Percentiles rank a stretch among this genome's conserved stretches.
Conservation (phyloP, 768 basidiomycete genomes). For the Phylloporus sp. region DNA sequence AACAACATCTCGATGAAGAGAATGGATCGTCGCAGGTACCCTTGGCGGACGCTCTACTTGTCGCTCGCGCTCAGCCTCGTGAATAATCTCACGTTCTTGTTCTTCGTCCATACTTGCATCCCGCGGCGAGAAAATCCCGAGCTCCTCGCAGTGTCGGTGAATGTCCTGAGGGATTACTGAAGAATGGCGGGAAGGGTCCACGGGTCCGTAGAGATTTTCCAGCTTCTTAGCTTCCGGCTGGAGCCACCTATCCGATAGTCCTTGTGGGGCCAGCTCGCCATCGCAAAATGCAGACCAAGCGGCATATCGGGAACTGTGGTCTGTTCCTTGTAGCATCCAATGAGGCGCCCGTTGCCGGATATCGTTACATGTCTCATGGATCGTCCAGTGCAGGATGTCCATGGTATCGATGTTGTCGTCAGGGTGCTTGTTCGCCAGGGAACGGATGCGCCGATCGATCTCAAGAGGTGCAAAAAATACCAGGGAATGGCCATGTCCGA, state of each 20-base stretch:
- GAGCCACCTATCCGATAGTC: constrained; percentile 31
- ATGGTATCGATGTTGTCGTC: constrained; percentile 6
- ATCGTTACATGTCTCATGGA: constrained; percentile 41
- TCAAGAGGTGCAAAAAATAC: constrained; percentile 48
- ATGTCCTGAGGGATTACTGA: constrained; percentile 9
- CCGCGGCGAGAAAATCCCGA: constrained; percentile 26
- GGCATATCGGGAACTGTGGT: constrained; percentile 29
- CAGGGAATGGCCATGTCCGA: constrained; percentile 45
- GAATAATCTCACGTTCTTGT: constrained; percentile 42
- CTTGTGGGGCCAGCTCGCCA: not conserved
- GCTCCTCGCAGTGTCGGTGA: constrained; percentile 18
- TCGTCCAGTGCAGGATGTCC: constrained; percentile 43
- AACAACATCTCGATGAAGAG: not conserved
- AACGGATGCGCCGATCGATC: constrained; percentile 37
- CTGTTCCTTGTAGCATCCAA: constrained; percentile 43
- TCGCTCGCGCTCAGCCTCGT: constrained; percentile 40
- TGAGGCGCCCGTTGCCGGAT: constrained; percentile 37
- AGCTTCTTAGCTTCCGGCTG: constrained; percentile 38
- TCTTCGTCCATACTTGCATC: constrained; percentile 37
- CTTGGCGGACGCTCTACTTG: constrained; percentile 14
- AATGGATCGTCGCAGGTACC: not conserved
- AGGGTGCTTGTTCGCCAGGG: constrained; percentile 8
- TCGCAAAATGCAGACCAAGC: constrained; percentile 18
- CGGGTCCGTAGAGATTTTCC: constrained; percentile 32
- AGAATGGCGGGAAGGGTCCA: constrained; percentile 2